A percentile compares a stretch with the other conserved stretches of the same genome.
Conservation (phyloP, 2,329 filamentous ascomycete genomes). For the Neonectria ditissima region DNA sequence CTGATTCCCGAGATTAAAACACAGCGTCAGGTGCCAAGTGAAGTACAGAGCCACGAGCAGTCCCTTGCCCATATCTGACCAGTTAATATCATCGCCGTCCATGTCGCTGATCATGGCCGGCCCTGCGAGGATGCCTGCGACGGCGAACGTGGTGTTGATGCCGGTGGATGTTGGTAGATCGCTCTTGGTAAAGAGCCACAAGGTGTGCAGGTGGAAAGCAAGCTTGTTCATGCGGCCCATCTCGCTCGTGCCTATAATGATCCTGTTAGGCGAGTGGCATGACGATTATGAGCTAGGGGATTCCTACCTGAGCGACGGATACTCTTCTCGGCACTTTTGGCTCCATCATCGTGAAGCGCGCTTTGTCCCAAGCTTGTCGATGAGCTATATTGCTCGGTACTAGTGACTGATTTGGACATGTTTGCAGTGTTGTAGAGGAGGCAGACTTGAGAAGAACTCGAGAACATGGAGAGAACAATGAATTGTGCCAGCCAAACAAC, state of each 20-base stretch:
- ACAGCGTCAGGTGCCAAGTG: constrained; percentile 40
- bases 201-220: constrained; percentile 31
- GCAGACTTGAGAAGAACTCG: background rate
- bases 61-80: constrained; percentile 31
- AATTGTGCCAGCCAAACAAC: background rate
- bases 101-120: constrained; percentile 25
- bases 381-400: background rate
- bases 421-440: background rate
- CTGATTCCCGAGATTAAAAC: constrained; percentile 55
- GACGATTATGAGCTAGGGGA: constrained; percentile 22
- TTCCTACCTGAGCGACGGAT: constrained; percentile 29
- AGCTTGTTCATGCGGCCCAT: constrained; percentile 21
- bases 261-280: constrained; percentile 26
- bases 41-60: constrained; percentile 36
- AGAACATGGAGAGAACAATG: background rate
- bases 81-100: constrained; percentile 27
- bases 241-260: constrained; percentile 13
- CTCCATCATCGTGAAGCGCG: background rate
- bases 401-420: background rate
- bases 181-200: constrained; percentile 38
- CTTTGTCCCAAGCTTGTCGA: background rate
- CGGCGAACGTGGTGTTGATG: constrained; percentile 35
- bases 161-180: constrained; percentile 36
- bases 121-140: constrained; percentile 33
- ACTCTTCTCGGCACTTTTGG: background rate